Evolutionary conservation across 139 green algal species (phyloP).

Genomic region (Marvania coccoides): DNA sequence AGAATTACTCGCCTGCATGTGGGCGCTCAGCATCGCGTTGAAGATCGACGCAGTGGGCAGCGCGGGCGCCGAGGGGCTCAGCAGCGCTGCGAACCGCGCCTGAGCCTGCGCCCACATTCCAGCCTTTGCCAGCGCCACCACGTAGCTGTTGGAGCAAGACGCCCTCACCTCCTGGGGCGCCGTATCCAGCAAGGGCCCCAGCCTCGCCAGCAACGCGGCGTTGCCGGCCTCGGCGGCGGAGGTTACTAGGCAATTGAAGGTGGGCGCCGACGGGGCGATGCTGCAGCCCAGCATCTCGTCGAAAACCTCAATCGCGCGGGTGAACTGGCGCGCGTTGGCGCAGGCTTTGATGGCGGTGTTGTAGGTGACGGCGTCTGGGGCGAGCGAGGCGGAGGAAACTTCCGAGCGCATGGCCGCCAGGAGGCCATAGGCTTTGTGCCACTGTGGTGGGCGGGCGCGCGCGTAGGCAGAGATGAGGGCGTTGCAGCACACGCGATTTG

Average conservation of each 20-base stretch:
- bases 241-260: constrained; percentile 58
- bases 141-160: constrained; percentile 55
- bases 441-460: constrained; percentile 58
- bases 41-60: constrained; percentile 61
- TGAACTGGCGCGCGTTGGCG: constrained; percentile 58
- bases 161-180: constrained; percentile 54
- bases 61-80: constrained; percentile 20
- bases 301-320: constrained; percentile 40
- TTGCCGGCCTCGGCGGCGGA: constrained; percentile 38
- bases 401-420: constrained; percentile 64
- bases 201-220: neutral
- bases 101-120: constrained; percentile 36
- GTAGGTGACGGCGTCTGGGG: constrained; percentile 71
- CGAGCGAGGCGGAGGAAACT: constrained; percentile 54
- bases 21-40: constrained; percentile 51
- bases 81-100: constrained; percentile 38
- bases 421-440: constrained; percentile 49
- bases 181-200: constrained; percentile 40
- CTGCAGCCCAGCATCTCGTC: constrained; percentile 26
- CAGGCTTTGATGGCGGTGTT: constrained; percentile 82
- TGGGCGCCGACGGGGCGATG: constrained; percentile 59
- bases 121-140: constrained; percentile 52
- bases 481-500: constrained; percentile 81
- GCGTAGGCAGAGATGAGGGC: constrained; percentile 78
- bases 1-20: constrained; percentile 44